Evolutionary conservation across 148 eudicot species (phyloP).

Genomic region (Camellia granthamiana): DNA sequence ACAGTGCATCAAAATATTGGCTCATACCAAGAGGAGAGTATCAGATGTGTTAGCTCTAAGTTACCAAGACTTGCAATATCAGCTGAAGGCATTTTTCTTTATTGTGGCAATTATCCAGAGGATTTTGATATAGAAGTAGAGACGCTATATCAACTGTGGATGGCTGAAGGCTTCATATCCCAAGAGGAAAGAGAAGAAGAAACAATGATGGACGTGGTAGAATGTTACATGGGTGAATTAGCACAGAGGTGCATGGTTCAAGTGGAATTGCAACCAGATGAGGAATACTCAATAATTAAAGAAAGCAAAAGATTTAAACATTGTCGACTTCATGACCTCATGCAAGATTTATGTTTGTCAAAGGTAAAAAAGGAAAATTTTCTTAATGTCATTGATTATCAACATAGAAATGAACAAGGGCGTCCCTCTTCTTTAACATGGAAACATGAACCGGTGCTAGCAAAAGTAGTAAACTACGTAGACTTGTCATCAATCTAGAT

Average conservation of each 20-base stretch:
- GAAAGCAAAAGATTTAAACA: conserved; percentile 14
- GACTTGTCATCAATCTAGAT: conserved; percentile 12
- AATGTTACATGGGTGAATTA: conserved; percentile 28
- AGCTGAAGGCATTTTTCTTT: conserved; percentile 37
- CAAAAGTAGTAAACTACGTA: not conserved
- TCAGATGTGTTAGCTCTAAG: conserved; percentile 15
- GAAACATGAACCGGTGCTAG: not conserved
- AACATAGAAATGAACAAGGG: not conserved
- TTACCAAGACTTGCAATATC: conserved; percentile 21
- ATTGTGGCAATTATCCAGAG: conserved; percentile 24
- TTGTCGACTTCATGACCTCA: conserved; percentile 26
- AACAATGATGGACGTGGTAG: conserved; percentile 21
- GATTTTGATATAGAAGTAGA: conserved; percentile 24
- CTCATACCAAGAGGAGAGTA: conserved; percentile 15
- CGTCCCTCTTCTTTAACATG: not conserved
- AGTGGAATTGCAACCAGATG: not conserved
- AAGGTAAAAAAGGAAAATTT: conserved; percentile 25
- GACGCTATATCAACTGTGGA: conserved; percentile 27
- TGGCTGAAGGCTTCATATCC: conserved; percentile 34
- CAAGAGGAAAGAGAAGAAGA: not conserved
- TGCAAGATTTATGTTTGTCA: conserved; percentile 19
- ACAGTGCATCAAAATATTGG: conserved; percentile 6
- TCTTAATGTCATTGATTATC: conserved; percentile 6
- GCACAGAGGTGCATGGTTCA: conserved; percentile 34
- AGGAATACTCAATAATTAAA: not conserved